Percentiles rank a stretch among this genome's conserved stretches.
Conservation (phyloP, 768 basidiomycete genomes). For the Omphalotus guepiniiformis region DNA sequence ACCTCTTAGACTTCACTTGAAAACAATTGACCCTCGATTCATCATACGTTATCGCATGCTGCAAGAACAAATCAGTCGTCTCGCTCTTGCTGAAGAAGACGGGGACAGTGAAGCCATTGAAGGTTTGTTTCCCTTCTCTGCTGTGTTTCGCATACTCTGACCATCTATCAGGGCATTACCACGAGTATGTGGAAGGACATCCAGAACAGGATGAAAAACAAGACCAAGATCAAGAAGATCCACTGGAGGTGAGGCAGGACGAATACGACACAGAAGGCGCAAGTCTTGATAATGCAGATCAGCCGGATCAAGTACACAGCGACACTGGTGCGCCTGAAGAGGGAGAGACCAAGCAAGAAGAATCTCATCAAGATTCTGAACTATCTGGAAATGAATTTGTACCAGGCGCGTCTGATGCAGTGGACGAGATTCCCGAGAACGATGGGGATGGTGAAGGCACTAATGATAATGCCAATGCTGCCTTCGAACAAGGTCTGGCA, state of each 20-base stretch:
- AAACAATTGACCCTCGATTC: slow-evolving; percentile 50
- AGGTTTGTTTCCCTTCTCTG: background rate
- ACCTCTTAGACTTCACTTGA: slow-evolving; percentile 57
- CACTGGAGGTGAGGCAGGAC: too few species aligned
- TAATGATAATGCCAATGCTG: too few species aligned
- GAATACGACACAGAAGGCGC: too few species aligned
- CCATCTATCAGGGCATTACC: slow-evolving; percentile 1
- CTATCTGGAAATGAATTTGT: too few species aligned
- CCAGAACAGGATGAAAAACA: background rate
- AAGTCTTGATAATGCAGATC: too few species aligned
- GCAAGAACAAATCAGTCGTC: slow-evolving; percentile 47
- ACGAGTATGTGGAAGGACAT: background rate
- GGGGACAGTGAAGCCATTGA: slow-evolving; percentile 2
- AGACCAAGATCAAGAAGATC: too few species aligned
- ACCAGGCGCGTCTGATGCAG: background rate
- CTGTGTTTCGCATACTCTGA: slow-evolving; percentile 1
- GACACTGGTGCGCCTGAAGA: too few species aligned
- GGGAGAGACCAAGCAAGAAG: too few species aligned
- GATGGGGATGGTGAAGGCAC: slow-evolving; percentile 5
- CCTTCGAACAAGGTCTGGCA: background rate
- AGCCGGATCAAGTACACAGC: too few species aligned
- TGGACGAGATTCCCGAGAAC: slow-evolving; percentile 1
- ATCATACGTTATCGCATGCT: slow-evolving; percentile 61
- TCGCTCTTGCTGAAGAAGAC: slow-evolving; percentile 13
- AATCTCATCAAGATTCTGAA: too few species aligned